phyloP scores from a whole-genome alignment of 2,329 filamentous ascomycete species.

The Beauveria bassiana region DNA sequence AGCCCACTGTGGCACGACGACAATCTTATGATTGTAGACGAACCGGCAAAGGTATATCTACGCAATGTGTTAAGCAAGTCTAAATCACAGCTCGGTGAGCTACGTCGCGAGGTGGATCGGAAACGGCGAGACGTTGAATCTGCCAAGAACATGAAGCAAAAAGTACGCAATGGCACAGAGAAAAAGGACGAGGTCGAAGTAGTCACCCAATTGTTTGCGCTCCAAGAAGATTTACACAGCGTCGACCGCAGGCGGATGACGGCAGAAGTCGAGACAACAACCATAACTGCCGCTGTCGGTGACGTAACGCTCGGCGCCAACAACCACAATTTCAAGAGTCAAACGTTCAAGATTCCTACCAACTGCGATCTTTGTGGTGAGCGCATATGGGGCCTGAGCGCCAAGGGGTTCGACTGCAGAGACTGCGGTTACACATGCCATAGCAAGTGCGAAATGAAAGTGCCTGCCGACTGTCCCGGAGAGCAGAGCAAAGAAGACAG shows the following conservation, averaged over 20 bases:
- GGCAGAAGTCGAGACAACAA: constrained; percentile 86
- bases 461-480: constrained; percentile 89
- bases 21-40: constrained; percentile 75
- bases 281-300: constrained; percentile 83
- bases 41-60: constrained; percentile 79
- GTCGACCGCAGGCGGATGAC: constrained; percentile 77
- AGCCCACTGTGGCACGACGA: constrained; percentile 98
- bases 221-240: constrained; percentile 80
- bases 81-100: constrained; percentile 71
- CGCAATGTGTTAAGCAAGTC: constrained; percentile 89
- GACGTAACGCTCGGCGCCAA: constrained; percentile 88
- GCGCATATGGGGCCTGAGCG: constrained; percentile 91
- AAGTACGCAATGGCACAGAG: constrained; percentile 74
- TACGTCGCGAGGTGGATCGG: constrained; percentile 76
- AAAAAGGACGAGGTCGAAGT: constrained; percentile 83
- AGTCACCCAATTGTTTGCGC: constrained; percentile 70
- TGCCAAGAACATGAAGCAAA: constrained; percentile 64
- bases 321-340: constrained; percentile 97
- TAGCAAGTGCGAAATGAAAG: constrained; percentile 98
- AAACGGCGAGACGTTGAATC: constrained; percentile 79
- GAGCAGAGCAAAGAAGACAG: constrained; percentile 90
- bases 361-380: constrained; percentile 97
- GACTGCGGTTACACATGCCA: constrained; percentile 98
- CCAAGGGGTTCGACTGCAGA: constrained; percentile 91
- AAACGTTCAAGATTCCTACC: constrained; percentile 98